A percentile compares a stretch with the other conserved stretches of the same genome.
Conservation (phyloP, 2,329 filamentous ascomycete species). For the Epichloe baconii region DNA sequence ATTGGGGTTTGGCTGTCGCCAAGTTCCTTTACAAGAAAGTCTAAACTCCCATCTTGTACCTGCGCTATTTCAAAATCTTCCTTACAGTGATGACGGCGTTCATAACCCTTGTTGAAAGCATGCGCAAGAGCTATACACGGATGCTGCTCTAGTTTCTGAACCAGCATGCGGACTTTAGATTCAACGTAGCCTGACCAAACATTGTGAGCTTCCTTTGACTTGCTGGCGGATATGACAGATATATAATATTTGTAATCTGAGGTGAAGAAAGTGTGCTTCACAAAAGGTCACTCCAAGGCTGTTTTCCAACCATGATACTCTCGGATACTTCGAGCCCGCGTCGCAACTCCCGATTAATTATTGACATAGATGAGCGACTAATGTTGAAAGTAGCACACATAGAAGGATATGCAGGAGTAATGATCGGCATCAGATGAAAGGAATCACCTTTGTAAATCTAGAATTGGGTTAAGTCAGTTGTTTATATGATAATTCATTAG, state of each 20-base stretch:
- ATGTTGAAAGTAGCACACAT: conserved; percentile 98
- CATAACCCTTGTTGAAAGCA: conserved; percentile 86
- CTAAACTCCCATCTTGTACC: conserved; percentile 40
- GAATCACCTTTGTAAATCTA: conserved; percentile 68
- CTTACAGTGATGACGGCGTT: conserved; percentile 62
- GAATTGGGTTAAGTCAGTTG: conserved; percentile 7
- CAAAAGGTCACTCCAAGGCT: conserved; percentile 74
- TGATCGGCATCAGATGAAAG: conserved; percentile 92
- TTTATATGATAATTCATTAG: background rate
- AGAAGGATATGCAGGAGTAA: conserved; percentile 91
- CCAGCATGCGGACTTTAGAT: conserved; percentile 79
- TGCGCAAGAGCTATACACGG: conserved; percentile 71
- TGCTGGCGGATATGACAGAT: conserved; percentile 71
- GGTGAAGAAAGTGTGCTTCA: conserved; percentile 88
- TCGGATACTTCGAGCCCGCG: conserved; percentile 66
- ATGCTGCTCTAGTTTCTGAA: conserved; percentile 71
- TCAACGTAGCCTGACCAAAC: conserved; percentile 87
- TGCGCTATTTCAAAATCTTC: conserved; percentile 36
- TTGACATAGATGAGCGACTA: conserved; percentile 67
- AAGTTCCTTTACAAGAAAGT: conserved; percentile 29
- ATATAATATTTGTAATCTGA: conserved; percentile 91
- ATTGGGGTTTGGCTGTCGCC: conserved; percentile 12
- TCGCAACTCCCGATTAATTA: conserved; percentile 73
- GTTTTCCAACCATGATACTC: conserved; percentile 64
- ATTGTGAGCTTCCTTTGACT: conserved; percentile 70